Evolutionary conservation across 345 rosid genomes (phyloP), one percentile per base, ranked within the genome.

Genomic region (Hirschfeldia incana): DNA sequence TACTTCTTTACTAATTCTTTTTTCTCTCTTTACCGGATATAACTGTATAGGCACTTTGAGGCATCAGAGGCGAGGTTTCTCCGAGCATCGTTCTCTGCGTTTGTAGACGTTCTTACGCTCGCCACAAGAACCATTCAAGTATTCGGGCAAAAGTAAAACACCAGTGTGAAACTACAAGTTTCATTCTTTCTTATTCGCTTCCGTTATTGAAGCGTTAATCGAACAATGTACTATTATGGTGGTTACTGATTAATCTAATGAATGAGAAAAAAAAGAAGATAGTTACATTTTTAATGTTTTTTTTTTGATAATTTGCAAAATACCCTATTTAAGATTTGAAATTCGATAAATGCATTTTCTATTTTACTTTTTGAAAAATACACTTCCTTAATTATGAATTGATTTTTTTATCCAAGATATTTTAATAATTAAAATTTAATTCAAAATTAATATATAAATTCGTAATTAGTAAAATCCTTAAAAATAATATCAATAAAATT

Each of bases 31-130:
- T 3, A 49, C 21, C 1, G 28, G 74, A 6, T 70, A 4, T 33
- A 7, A 64, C 16, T 46, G 34, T 33, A 13, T 80, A 93, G 98
- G 81, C 92, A 85, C 62, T 95, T 95, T 57, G 93, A 90, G 81
- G 98, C 98, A 32, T 80, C 88, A 1, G 98, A 95, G 83, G 98
- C 99, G 1, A 88, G 97, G 77, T 91, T 93, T 76, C 97, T 95
- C 36, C 90, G 97, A n/a, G 97, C 99, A 53, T 93, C 97, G 0
- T 91, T 87, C 81, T 93, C 98, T 58, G 87, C 98, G 15, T 93
- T 93, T 58, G 83, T 87, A 1, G 98, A 95, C 37, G 91, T 85
- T 30, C 97, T 95, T 51, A 84, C 88, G 0, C 89, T 93, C 1
- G 92, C 98, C 61, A 79, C 99, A 6, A 89, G 76, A 85, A 90